Evolutionary conservation across 192 early-diverging fungal species (phyloP).

Genomic region (Coemansia sp.): DNA sequence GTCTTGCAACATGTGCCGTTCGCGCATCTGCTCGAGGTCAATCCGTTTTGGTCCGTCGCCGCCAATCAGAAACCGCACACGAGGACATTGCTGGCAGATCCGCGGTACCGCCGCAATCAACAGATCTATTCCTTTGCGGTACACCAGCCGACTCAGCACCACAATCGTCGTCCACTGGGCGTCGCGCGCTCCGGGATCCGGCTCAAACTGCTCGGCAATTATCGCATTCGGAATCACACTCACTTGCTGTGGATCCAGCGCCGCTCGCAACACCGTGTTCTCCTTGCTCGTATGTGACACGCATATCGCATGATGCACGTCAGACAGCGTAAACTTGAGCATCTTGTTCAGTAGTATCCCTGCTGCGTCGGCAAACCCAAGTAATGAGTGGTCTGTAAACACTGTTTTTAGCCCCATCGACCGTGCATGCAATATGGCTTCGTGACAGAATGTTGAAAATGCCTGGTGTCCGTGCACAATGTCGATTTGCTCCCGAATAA

Average conservation of each 20-base stretch:
- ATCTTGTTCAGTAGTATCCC: conserved; percentile 96
- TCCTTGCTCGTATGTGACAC: conserved; percentile 99
- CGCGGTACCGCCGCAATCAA: conserved; percentile 87
- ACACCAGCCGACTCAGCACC: conserved; percentile 86
- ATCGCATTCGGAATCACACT: conserved; percentile 98
- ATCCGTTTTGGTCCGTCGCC: conserved; percentile 95
- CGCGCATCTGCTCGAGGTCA: conserved; percentile 97
- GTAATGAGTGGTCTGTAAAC: conserved; percentile 96
- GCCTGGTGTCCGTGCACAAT: conserved; percentile 97
- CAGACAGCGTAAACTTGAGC: conserved; percentile 94
- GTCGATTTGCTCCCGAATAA: conserved; percentile 86
- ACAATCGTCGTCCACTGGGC: conserved; percentile 89
- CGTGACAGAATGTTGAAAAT: conserved; percentile 91
- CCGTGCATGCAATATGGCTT: conserved; percentile 91
- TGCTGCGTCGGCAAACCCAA: conserved; percentile 93
- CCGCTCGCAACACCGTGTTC: conserved; percentile 94
- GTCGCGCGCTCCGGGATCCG: conserved; percentile 73
- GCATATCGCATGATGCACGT: conserved; percentile 96
- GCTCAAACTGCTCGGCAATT: conserved; percentile 87
- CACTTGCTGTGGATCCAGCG: conserved; percentile 84
- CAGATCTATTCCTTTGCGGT: conserved; percentile 93
- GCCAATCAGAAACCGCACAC: conserved; percentile 91
- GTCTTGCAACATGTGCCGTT: conserved; percentile 88
- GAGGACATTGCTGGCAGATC: conserved; percentile 76
- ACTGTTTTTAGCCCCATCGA: conserved; percentile 92